These are phyloP conservation scores for Beauveria rudraprayagi DNA, from an alignment of 2,329 filamentous ascomycete genomes.

Conservation along the genomic window DNA sequence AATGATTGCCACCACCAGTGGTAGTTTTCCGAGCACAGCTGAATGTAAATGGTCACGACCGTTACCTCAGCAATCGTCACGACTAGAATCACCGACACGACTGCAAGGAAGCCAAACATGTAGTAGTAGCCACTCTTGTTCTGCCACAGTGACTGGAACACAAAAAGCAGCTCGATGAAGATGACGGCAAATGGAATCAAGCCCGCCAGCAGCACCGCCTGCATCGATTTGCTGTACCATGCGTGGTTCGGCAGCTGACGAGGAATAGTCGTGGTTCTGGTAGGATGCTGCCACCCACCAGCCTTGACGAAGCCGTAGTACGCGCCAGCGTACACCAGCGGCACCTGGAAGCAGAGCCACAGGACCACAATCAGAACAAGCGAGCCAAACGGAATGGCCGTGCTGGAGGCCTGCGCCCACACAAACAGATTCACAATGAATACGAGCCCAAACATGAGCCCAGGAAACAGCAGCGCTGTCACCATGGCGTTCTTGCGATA, in stretches of 20 bases:
- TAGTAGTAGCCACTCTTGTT: constrained; percentile 92
- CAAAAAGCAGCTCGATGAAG: constrained; percentile 79
- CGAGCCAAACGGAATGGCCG: constrained; percentile 76
- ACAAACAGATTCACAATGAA: constrained; percentile 83
- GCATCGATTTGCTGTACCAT: constrained; percentile 63
- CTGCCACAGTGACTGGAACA: constrained; percentile 82
- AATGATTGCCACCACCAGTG: constrained; percentile 93
- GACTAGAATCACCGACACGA: constrained; percentile 64
- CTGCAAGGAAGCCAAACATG: constrained; percentile 76
- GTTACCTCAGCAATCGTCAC: constrained; percentile 77
- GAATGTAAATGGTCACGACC: constrained; percentile 73
- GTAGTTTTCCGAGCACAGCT: constrained; percentile 79
- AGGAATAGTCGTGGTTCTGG: constrained; percentile 63
- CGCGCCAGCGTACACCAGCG: constrained; percentile 72
- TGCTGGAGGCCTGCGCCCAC: constrained; percentile 83
- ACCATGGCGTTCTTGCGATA: constrained; percentile 70
- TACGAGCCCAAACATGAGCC: constrained; percentile 63
- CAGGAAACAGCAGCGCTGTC: constrained; percentile 72
- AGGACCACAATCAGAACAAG: constrained; percentile 64
- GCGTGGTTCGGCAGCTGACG: constrained; percentile 67
- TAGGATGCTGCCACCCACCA: constrained; percentile 70
- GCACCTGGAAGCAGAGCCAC: constrained; percentile 81
- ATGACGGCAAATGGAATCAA: constrained; percentile 79
- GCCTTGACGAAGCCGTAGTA: constrained; percentile 66
- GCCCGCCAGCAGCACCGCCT: constrained; percentile 63